Evolutionary conservation across 495 filamentous ascomycete species (phyloP).

Genomic region (Collariella sp.): DNA sequence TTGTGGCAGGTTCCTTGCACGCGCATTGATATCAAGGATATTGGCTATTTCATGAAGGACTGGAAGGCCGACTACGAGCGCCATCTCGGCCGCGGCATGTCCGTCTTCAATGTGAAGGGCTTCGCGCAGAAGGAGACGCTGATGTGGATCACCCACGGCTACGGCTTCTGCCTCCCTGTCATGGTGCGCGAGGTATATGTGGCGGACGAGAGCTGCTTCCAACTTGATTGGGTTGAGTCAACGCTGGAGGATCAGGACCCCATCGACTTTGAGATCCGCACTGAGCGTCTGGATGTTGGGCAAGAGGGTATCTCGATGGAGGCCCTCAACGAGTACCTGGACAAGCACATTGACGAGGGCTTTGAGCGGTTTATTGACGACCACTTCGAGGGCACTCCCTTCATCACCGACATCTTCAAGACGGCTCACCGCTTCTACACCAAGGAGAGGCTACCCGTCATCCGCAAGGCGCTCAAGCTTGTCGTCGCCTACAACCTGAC

Average conservation of each 20-base stretch:
- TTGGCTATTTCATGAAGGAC: slow-evolving; percentile 95
- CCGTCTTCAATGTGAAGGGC: slow-evolving; percentile 87
- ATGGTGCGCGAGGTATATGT: slow-evolving; percentile 86
- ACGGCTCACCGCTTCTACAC: slow-evolving; percentile 83
- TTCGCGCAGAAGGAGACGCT: slow-evolving; percentile 71
- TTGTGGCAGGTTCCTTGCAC: slow-evolving; percentile 95
- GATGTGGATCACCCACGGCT: slow-evolving; percentile 81
- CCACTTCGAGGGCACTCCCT: slow-evolving; percentile 87
- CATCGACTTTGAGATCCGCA: slow-evolving; percentile 71
- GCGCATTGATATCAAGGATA: slow-evolving; percentile 93
- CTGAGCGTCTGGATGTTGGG: slow-evolving; percentile 75
- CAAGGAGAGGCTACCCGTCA: slow-evolving; percentile 71
- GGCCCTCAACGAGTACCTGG: slow-evolving; percentile 76
- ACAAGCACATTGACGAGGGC: slow-evolving; percentile 80
- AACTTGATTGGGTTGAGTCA: slow-evolving; percentile 80
- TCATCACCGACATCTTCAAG: slow-evolving; percentile 88
- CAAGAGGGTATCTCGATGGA: slow-evolving; percentile 71
- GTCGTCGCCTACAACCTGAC: slow-evolving; percentile 90
- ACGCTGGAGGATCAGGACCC: slow-evolving; percentile 55
- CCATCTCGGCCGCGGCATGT: slow-evolving; percentile 75
- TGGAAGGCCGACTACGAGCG: slow-evolving; percentile 93
- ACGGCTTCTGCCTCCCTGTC: slow-evolving; percentile 79
- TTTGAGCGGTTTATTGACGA: slow-evolving; percentile 89
- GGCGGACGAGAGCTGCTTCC: slow-evolving; percentile 84
- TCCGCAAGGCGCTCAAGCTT: slow-evolving; percentile 85